Base-by-base conservation (phyloP, 108 stramenopile genomes). In the Fragilariopsis cylindrus region DNA sequence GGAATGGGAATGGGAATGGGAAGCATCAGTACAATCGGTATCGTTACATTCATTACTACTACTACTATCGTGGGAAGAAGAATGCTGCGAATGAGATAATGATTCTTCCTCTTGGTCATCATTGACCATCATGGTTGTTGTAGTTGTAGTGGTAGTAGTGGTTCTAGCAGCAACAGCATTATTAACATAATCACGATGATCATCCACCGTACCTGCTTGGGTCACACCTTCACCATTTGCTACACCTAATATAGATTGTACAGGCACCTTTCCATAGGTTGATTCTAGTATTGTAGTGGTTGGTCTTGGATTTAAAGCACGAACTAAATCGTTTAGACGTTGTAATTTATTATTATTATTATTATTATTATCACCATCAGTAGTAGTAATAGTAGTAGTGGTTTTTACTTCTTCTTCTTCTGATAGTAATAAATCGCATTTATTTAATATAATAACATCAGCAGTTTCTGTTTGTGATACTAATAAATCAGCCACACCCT, bases 381-480 rank as follows among this genome's bases (percentile, higher is more conserved):
- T 21, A 21, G 9, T 62, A 57, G 11, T 47, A 44, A 12, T 81
- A 46, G 40, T 69, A 76, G 91, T 77, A n/a, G 68, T n/a, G n/a
- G n/a, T 62, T 12, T 76, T 1, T 21, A 1, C 73, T 5, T 39
- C 8, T 39, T 55, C 11, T 57, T 57, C 50, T 39, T 2, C 57
- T 18, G 79, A 77, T 45, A 73, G 48, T 39, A 96, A 60, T 18
- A 96, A 73, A 85, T 97, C 97, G 39, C 71, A 57, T 81, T 98
- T 98, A 78, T 98, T 98, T 40, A 98, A 69, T n/a, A 98, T 41
- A 19, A 98, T 62, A 0, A 98, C 85, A 89, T 98, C 95, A 1
- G 94, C 90, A 66, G 85, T 89, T 71, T 98, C 97, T 44, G 87
- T 84, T 77, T 98, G 97, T 15, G 76, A 78, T 12, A 92, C 81